A percentile compares a stretch with the other conserved stretches of the same genome.
phyloP scores from a whole-genome alignment of 495 filamentous ascomycete species.

The Corynascus novoguineensis region DNA sequence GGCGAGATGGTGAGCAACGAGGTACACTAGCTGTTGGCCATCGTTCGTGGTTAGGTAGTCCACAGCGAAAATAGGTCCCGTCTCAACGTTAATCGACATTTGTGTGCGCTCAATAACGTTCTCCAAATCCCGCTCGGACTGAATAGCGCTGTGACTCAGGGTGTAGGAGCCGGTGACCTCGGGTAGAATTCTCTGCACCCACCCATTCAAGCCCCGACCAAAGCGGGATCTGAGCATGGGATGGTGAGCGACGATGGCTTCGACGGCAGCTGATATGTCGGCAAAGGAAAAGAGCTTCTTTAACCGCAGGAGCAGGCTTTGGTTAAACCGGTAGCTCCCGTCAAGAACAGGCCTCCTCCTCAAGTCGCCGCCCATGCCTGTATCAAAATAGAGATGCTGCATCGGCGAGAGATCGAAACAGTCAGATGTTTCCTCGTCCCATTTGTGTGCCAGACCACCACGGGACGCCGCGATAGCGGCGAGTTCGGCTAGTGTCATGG shows the following conservation, averaged over 20 bases:
- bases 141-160: slow-evolving; percentile 32
- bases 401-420: slow-evolving; percentile 65
- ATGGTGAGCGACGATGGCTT: slow-evolving; percentile 57
- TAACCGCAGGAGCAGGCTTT: slow-evolving; percentile 59
- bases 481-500: slow-evolving; percentile 31
- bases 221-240: slow-evolving; percentile 73
- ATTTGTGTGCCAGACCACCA: slow-evolving; percentile 28
- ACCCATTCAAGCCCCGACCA: slow-evolving; percentile 31
- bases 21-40: slow-evolving; percentile 50
- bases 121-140: slow-evolving; percentile 37
- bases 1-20: slow-evolving; percentile 63
- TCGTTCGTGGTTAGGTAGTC: slow-evolving; percentile 49
- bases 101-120: slow-evolving; percentile 36
- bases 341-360: slow-evolving; percentile 39
- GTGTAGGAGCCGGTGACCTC: slow-evolving; percentile 38
- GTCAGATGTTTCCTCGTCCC: slow-evolving; percentile 38
- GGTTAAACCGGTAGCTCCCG: slow-evolving; percentile 65
- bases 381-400: slow-evolving; percentile 64
- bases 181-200: slow-evolving; percentile 39
- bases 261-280: slow-evolving; percentile 49
- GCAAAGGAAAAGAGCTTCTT: slow-evolving; percentile 43
- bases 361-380: slow-evolving; percentile 35
- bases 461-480: slow-evolving; percentile 32
- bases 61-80: slow-evolving; percentile 43
- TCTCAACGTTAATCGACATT: slow-evolving; percentile 36